phyloP scores from a whole-genome alignment of 768 basidiomycete species.

The Chalciporus piperatus region DNA sequence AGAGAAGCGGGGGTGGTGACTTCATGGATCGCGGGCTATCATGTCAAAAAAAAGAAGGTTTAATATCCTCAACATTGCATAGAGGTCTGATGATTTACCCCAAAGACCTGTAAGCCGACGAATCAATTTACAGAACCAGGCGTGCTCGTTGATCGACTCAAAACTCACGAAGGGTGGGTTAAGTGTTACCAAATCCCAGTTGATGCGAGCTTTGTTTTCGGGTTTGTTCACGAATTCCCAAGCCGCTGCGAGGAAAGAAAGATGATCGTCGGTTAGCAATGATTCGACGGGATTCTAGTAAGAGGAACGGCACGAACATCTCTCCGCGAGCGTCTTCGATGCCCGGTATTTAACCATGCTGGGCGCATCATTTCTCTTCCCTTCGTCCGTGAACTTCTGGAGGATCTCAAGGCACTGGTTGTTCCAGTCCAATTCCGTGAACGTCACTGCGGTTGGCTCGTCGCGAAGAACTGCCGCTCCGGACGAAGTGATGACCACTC shows the following conservation, averaged over 20 bases:
- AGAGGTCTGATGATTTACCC: conserved; percentile 13
- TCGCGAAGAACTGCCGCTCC: conserved; percentile 43
- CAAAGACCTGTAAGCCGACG: conserved; percentile 23
- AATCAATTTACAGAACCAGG: not conserved
- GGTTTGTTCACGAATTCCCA: conserved; percentile 41
- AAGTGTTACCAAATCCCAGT: conserved; percentile 40
- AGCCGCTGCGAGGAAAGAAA: conserved; percentile 33
- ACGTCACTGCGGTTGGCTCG: conserved; percentile 26
- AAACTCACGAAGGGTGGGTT: conserved; percentile 38
- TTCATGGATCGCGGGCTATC: conserved; percentile 45
- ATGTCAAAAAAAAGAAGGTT: not conserved
- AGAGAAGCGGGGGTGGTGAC: conserved; percentile 34
- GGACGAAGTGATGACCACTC: conserved; percentile 70
- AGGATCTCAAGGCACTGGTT: conserved; percentile 38
- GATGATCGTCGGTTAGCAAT: not conserved
- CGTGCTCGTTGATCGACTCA: not conserved
- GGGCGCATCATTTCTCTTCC: conserved; percentile 37
- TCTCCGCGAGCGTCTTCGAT: conserved; percentile 66
- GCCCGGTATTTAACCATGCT: conserved; percentile 47
- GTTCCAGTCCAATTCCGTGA: conserved; percentile 63
- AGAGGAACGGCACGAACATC: conserved; percentile 31
- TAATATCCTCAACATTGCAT: not conserved
- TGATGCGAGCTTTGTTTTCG: conserved; percentile 30
- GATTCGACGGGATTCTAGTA: not conserved
- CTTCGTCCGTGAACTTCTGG: conserved; percentile 45